Evolutionary conservation across 129 eudicot species (phyloP), one percentile per base, ranked within the genome.

Genomic region (Artemisia tridentata): DNA sequence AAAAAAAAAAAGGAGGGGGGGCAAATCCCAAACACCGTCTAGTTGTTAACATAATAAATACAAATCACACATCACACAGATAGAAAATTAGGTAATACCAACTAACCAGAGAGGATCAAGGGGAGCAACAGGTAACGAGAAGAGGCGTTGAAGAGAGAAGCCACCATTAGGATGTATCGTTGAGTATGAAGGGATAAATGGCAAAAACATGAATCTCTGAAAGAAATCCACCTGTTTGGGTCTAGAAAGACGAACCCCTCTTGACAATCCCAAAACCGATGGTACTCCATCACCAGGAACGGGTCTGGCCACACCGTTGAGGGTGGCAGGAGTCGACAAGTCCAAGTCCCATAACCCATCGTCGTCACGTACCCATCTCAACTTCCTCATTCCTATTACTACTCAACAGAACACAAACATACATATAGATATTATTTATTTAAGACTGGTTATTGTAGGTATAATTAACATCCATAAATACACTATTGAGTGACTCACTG

Each of bases 321-420:
- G 77, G 62, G 96, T 86, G 57, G 68, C 69, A 49, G 97, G 91
- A 54, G 97, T 88, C 9, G 96, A 91, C 17, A 88, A 29, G 72
- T 91, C 97, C 56, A 84, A 63, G 20, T 91, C 97, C 97, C 97
- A 91, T 62, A 84, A 79, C 5, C 85, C 93, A 17, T 87, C 86
- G 18, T 83, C 86, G 60, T 86, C 93, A 86, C 82, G 81, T 2
- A 80, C 88, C 97, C 96, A 91, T 84, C 97, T 82, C 73, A 91
- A 68, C 70, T 84, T 88, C 77, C 83, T 88, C 93, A 88, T 86
- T 46, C 45, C 69, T 56, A 10, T 15, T 51, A 51, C 56, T 15
- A 51, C 56, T 51, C 56, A 38, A 38, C 45, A 38, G 10, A 38
- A 7, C 45, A 38, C 45, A 38, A 38, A 38, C 11, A 38, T 38